These are phyloP conservation scores for Anisodus acutangulus DNA, from an alignment of 257 asterid genomes.

Conservation along the genomic window DNA sequence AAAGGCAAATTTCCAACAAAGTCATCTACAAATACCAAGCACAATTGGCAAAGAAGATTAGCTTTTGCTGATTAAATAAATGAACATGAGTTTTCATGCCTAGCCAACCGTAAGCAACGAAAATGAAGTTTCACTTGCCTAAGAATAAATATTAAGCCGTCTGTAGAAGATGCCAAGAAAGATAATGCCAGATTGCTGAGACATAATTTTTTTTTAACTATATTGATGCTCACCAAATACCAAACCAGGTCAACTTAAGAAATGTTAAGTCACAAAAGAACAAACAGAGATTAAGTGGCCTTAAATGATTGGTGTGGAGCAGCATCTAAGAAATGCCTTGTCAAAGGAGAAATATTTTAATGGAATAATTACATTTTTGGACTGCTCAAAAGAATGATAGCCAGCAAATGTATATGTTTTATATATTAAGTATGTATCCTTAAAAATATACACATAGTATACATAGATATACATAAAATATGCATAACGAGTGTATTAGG, in stretches of 20 bases:
- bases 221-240: background rate
- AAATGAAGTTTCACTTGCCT: background rate
- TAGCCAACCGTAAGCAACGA: background rate
- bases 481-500: too few species aligned
- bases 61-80: background rate
- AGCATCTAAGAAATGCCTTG: conserved; percentile 10
- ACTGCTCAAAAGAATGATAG: too few species aligned
- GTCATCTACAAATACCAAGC: background rate
- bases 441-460: too few species aligned
- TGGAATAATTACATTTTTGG: too few species aligned
- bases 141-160: background rate
- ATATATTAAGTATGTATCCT: too few species aligned
- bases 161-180: conserved; percentile 7
- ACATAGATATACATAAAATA: too few species aligned
- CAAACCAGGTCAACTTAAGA: background rate
- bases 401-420: too few species aligned
- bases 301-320: background rate
- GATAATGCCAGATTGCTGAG: background rate
- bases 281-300: conserved; percentile 13
- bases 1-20: too few species aligned
- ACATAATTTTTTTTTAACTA: background rate
- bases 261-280: background rate
- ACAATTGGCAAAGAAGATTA: background rate
- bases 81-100: background rate
- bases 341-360: background rate